These are phyloP conservation scores for Omphalotus guepiniiformis DNA, from an alignment of 768 basidiomycete species.

Conservation along the genomic window DNA sequence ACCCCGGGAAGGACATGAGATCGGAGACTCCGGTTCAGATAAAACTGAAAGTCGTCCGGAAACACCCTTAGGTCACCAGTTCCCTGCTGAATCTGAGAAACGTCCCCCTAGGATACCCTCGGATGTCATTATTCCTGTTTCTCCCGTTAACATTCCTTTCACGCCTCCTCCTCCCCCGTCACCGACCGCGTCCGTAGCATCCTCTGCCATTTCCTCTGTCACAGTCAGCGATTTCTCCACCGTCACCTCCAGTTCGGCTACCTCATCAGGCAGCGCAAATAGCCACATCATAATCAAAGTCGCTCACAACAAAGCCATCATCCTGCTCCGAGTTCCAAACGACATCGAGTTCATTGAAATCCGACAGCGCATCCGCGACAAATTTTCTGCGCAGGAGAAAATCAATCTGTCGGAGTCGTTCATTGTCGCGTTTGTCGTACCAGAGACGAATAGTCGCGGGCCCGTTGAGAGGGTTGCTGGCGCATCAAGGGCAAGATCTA, in stretches of 20 bases:
- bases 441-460: constrained; percentile 21
- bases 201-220: constrained; percentile 15
- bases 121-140: not conserved
- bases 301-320: constrained; percentile 53
- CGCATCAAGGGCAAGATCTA: constrained; percentile 27
- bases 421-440: constrained; percentile 49
- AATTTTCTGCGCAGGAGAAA: constrained; percentile 61
- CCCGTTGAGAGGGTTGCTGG: too few relatives aligned
- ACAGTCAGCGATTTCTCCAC: constrained; percentile 25
- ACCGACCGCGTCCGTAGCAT: constrained; percentile 20
- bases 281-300: constrained; percentile 51
- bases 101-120: too few relatives aligned
- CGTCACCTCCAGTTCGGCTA: constrained; percentile 24
- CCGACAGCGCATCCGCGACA: constrained; percentile 56
- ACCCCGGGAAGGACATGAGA: not conserved
- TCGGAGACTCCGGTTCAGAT: not conserved
- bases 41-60: constrained; percentile 2
- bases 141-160: not conserved
- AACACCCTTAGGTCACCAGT: not conserved
- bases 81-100: too few relatives aligned
- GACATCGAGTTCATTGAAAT: constrained; percentile 46
- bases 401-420: constrained; percentile 52
- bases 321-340: constrained; percentile 54
- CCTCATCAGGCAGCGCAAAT: constrained; percentile 1
- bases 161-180: constrained; percentile 10